Base-by-base conservation (phyloP, 768 basidiomycete genomes). In the Kwoniella sp. region DNA sequence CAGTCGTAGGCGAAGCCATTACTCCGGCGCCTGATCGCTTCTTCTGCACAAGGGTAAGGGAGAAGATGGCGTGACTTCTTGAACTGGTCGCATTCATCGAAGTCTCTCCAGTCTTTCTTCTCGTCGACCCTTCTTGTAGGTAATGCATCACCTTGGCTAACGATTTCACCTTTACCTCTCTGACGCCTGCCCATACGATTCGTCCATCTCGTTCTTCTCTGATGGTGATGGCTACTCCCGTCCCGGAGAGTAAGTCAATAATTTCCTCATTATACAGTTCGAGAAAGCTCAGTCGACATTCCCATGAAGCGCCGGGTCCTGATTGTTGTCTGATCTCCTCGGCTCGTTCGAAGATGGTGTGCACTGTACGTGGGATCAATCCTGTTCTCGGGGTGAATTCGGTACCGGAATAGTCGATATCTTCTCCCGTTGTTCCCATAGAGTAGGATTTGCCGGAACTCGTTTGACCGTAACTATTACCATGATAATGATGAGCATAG, bases 201-300 rank as follows among this genome's bases (percentile, higher is more conserved):
- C 90, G 88, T 9, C 95, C 96, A 67, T 92, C 90, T 80, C 95
- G 94, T 79, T 95, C 94, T 83, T 99, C 96, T 66, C 96, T 85
- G 78, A 99, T 98, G 78, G 92, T 89, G 15, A 99, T 91, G 73
- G 92, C 90, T 53, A 92, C 87, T 61, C 88, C 80, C 60, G 91
- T 89, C 73, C 87, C 82, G 59, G 87, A 87, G 56, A 99, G 84
- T 55, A 99, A 84, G 83, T 99, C 96, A 78, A 98, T 91, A 55
- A 99, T 86, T 82, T 99, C 96, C 82, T 99, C 96, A 81, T 99
- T 98, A 82, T 99, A 98, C 57, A 99, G 86, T 84, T 99, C 96
- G 68, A 99, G 88, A 83, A 95, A 99, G 24, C 91, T 92, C 55
- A 90, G 63, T 46, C 73, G 71, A 61, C 70, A 78, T 73, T 84